These are phyloP conservation scores for Solanum hybrid DNA, from an alignment of 305 asterid genomes.

Conservation along the genomic window DNA sequence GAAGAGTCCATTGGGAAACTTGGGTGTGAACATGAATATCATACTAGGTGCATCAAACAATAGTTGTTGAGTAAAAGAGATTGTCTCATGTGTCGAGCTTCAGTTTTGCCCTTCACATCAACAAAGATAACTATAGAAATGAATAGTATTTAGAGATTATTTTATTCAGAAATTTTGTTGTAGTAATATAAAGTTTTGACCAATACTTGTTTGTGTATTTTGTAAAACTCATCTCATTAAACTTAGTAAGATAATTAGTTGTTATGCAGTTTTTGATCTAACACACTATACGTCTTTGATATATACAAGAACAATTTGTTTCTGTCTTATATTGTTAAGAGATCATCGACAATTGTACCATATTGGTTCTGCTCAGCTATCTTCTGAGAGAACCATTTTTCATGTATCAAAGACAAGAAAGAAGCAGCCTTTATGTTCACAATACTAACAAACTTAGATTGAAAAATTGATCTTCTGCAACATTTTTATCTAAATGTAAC, in stretches of 20 bases:
- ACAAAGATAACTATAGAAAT: background rate
- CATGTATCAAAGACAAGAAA: background rate
- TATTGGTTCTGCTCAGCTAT: background rate
- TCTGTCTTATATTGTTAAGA: background rate
- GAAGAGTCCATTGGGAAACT: background rate
- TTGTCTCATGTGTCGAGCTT: background rate
- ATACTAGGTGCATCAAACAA: background rate
- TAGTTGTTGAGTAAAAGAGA: background rate
- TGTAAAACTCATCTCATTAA: background rate
- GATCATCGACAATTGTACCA: background rate
- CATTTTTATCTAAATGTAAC: too few species aligned
- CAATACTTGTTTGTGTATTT: background rate
- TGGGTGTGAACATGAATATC: background rate
- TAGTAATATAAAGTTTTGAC: background rate
- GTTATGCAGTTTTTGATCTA: background rate
- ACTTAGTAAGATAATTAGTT: background rate
- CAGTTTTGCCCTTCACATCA: background rate
- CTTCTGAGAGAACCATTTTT: background rate
- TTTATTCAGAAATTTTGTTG: background rate
- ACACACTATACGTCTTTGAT: background rate
- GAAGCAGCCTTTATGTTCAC: background rate
- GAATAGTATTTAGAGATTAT: background rate
- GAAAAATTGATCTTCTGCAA: background rate
- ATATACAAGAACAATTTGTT: background rate
- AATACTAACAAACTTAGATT: background rate